A percentile compares a stretch with the other conserved stretches of the same genome.
Conservation (phyloP, 768 basidiomycete species). For the Exsudoporus frostii region DNA sequence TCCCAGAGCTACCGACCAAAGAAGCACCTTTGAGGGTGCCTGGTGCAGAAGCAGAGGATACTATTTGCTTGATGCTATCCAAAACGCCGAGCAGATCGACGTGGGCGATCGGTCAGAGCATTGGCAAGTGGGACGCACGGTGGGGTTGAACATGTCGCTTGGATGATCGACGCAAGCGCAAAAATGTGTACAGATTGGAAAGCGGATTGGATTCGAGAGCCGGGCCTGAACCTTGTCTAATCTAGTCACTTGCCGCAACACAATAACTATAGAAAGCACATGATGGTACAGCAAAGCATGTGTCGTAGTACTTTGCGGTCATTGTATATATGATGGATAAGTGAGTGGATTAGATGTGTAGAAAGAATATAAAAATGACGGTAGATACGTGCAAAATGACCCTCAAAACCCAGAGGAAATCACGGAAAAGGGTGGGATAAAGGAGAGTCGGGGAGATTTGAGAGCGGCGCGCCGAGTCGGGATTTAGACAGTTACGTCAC, state of each 20-base stretch:
- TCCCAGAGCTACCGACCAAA: conserved; percentile 31
- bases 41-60: conserved; percentile 51
- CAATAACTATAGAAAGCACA: conserved; percentile 31
- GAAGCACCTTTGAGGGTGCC: conserved; percentile 42
- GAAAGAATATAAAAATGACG: conserved; percentile 19
- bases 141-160: conserved; percentile 33
- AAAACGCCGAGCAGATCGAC: conserved; percentile 5
- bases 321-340: conserved; percentile 35
- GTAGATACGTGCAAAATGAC: conserved; percentile 16
- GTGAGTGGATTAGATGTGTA: conserved; percentile 35
- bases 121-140: conserved; percentile 39
- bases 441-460: conserved; percentile 2
- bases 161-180: neutral
- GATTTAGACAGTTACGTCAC: conserved; percentile 33
- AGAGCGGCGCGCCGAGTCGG: neutral
- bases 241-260: conserved; percentile 31
- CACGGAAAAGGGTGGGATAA: conserved; percentile 6
- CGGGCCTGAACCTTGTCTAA: conserved; percentile 23
- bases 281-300: conserved; percentile 33
- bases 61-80: conserved; percentile 43
- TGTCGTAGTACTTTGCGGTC: conserved; percentile 22
- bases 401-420: conserved; percentile 15
- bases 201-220: conserved; percentile 33
- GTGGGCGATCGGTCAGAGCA: conserved; percentile 48
- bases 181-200: conserved; percentile 39